A percentile compares a stretch with the other conserved stretches of the same genome.
Evolutionary conservation across 345 rosid species (phyloP).

Genomic region (Eucalyptus cladocalyx): DNA sequence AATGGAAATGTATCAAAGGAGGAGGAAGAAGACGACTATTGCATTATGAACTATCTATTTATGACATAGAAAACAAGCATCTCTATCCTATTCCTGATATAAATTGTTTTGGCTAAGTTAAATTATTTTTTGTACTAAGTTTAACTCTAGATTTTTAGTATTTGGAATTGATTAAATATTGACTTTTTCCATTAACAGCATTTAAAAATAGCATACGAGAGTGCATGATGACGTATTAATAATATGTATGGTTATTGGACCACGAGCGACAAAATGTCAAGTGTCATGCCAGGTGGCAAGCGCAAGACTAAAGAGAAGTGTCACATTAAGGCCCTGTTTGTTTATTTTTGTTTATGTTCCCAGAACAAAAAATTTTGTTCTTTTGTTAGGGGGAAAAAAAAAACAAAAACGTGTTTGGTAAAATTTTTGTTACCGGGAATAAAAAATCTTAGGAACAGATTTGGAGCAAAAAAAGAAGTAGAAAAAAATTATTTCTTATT

Average conservation of each 20-base stretch:
- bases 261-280: background rate
- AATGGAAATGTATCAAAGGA: background rate
- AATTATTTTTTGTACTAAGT: background rate
- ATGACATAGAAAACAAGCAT: background rate
- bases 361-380: too few species aligned
- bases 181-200: background rate
- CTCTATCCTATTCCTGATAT: background rate
- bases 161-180: too few species aligned
- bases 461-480: too few species aligned
- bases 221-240: background rate
- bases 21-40: background rate
- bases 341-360: too few species aligned
- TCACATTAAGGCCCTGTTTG: too few species aligned
- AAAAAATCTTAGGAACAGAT: accelerated
- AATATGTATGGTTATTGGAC: background rate
- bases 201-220: background rate
- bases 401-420: too few species aligned
- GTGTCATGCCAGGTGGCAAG: background rate
- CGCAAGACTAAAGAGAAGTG: background rate
- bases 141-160: background rate
- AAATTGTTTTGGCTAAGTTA: background rate
- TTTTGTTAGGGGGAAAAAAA: too few species aligned
- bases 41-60: background rate
- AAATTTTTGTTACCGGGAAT: accelerated
- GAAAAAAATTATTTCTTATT: too few species aligned